Evolutionary conservation across 306 rosid species (phyloP).

Genomic region (Lathyrus aphaca): DNA sequence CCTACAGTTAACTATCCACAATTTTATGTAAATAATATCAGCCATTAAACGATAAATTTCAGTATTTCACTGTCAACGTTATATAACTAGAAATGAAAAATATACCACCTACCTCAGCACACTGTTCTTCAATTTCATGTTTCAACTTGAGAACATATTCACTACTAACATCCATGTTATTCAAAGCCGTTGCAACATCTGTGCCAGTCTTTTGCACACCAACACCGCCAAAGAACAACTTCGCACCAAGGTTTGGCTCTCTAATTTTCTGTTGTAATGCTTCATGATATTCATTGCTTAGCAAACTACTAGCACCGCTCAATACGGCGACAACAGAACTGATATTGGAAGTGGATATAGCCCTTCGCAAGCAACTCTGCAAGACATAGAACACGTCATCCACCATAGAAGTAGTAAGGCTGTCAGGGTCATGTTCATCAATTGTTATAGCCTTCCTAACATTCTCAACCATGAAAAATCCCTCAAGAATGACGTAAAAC

Average conservation of each 20-base stretch:
- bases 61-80: slow-evolving; percentile 4
- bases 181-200: slow-evolving; percentile 85
- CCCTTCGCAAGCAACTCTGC: slow-evolving; percentile 91
- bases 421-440: slow-evolving; percentile 82
- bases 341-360: slow-evolving; percentile 82
- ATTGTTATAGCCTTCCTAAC: slow-evolving; percentile 89
- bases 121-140: slow-evolving; percentile 91
- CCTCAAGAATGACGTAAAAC: slow-evolving; percentile 86
- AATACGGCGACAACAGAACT: slow-evolving; percentile 87
- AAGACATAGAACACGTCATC: slow-evolving; percentile 94
- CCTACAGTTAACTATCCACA: slow-evolving; percentile 12
- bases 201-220: slow-evolving; percentile 87
- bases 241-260: slow-evolving; percentile 93
- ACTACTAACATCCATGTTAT: slow-evolving; percentile 86
- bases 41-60: background rate
- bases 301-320: slow-evolving; percentile 85
- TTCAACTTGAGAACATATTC: slow-evolving; percentile 89
- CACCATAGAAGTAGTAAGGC: slow-evolving; percentile 95
- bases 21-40: background rate
- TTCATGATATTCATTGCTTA: slow-evolving; percentile 85
- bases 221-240: slow-evolving; percentile 89
- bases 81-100: slow-evolving; percentile 23
- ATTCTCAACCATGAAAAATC: slow-evolving; percentile 97
- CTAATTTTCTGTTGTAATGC: slow-evolving; percentile 82
- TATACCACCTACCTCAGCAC: slow-evolving; percentile 73